Conservation (phyloP, 225 moss, liverwort and hornwort genomes). For the Straminergon stramineum region DNA sequence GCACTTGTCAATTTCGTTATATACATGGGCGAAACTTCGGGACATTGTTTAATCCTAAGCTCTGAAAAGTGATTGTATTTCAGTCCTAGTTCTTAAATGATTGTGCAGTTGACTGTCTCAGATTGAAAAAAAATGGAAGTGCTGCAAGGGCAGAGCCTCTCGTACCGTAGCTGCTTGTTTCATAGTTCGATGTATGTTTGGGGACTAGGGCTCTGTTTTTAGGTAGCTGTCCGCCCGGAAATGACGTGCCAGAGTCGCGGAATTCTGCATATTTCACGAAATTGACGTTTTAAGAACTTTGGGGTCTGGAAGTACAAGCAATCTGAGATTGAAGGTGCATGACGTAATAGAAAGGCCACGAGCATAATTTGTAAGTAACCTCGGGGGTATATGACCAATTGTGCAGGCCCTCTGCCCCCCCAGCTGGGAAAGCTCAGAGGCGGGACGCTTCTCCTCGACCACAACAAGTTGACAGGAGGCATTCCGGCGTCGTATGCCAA, state of each 20-base stretch:
- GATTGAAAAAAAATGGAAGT: not conserved
- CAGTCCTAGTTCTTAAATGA: not conserved
- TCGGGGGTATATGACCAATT: too few species aligned
- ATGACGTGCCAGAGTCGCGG: not conserved
- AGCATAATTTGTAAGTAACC: not conserved
- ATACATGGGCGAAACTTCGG: not conserved
- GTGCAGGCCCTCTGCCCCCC: not conserved
- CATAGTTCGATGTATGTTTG: not conserved
- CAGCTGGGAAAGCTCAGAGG: not conserved
- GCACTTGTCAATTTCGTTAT: not conserved
- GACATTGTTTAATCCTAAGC: not conserved
- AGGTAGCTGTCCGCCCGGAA: not conserved
- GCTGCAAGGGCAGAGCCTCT: not conserved
- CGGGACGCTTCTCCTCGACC: not conserved
- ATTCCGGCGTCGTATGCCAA: not conserved
- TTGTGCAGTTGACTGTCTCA: not conserved
- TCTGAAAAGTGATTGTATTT: not conserved
- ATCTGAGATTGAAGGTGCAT: not conserved
- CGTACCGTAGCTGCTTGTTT: not conserved
- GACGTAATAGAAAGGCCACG: not conserved
- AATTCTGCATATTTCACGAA: not conserved
- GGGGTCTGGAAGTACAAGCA: not conserved
- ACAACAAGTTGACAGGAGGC: slow-evolving; percentile 1
- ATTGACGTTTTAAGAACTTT: not conserved
- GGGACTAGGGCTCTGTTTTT: not conserved